phyloP scores from a whole-genome alignment of 345 rosid genomes.

The Kandelia obovata region DNA sequence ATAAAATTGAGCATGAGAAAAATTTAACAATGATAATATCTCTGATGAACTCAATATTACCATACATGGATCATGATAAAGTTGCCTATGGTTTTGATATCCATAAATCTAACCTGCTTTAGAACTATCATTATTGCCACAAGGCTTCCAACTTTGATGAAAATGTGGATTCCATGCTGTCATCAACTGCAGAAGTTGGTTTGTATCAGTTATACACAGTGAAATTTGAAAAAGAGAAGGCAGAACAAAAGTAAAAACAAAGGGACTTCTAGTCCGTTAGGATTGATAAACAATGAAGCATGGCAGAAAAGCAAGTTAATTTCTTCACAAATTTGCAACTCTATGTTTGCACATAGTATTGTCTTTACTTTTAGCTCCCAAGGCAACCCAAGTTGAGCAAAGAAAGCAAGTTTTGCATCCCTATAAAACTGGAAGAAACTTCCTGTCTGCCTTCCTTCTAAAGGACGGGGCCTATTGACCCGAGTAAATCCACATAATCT shows the following conservation, averaged over 20 bases:
- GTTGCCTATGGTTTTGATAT: not conserved
- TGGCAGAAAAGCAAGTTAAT: too few species aligned
- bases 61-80: not conserved
- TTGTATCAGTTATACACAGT: constrained; percentile 6
- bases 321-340: too few species aligned
- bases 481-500: too few species aligned
- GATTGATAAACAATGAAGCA: too few species aligned
- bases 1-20: not conserved
- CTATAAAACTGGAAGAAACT: too few species aligned
- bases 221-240: not conserved
- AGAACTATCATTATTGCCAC: constrained; percentile 40
- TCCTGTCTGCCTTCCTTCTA: too few species aligned
- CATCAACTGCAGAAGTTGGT: constrained; percentile 54
- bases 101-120: constrained; percentile 47
- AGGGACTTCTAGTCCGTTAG: not conserved
- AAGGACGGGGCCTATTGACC: too few species aligned
- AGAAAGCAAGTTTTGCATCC: too few species aligned
- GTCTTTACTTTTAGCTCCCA: too few species aligned
- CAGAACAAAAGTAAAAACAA: not conserved
- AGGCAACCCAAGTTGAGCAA: too few species aligned
- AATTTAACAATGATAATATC: not conserved
- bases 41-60: too few species aligned
- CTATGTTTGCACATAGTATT: too few species aligned
- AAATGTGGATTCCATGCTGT: constrained; percentile 56
- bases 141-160: constrained; percentile 65